Evolutionary conservation across 768 basidiomycete species (phyloP).

Genomic region (Termitomyces sp.): DNA sequence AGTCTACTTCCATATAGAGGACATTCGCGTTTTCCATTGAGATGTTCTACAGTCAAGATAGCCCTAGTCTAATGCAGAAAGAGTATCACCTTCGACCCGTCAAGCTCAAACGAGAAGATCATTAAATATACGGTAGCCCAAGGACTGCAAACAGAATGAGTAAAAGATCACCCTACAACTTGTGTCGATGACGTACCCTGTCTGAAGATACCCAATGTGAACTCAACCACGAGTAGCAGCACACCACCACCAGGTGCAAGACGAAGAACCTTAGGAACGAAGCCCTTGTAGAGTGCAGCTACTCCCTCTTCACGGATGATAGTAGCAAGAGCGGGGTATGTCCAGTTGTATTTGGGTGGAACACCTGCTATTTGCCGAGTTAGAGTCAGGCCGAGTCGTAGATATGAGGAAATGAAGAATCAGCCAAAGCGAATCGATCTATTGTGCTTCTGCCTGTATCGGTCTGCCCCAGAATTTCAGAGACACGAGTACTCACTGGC

Average conservation of each 20-base stretch:
- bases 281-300: constrained; percentile 89
- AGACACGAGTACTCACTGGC: too few species aligned
- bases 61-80: too few species aligned
- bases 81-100: too few species aligned
- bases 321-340: constrained; percentile 83
- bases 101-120: too few species aligned
- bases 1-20: too few species aligned
- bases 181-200: constrained; percentile 40
- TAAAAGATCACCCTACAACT: neutral
- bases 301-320: constrained; percentile 88
- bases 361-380: constrained; percentile 65
- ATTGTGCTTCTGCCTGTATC: too few species aligned
- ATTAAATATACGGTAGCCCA: constrained; percentile 46
- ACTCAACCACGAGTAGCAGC: constrained; percentile 88
- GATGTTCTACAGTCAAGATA: too few species aligned
- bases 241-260: constrained; percentile 96
- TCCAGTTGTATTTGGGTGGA: constrained; percentile 90
- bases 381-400: too few species aligned
- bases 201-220: constrained; percentile 75
- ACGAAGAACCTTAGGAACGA: constrained; percentile 91
- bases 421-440: too few species aligned
- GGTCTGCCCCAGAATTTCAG: too few species aligned
- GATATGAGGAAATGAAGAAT: too few species aligned
- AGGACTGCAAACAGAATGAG: constrained; percentile 26
- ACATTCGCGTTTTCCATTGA: too few species aligned